phyloP scores from a whole-genome alignment of 2,329 filamentous ascomycete species.

The Aspergillus cejpii region DNA sequence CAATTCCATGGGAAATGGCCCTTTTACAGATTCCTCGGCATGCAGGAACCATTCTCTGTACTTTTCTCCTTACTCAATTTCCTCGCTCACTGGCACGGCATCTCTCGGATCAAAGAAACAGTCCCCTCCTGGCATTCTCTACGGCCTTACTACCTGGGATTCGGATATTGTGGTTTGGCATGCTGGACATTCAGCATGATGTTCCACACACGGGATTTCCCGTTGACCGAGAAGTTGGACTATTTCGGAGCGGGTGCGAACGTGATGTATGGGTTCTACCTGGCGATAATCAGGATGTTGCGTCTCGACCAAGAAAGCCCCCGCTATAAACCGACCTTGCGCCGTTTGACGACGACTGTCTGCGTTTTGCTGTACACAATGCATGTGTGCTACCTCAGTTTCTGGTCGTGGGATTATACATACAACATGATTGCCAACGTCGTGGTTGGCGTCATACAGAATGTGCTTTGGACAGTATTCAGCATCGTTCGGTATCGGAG shows the following conservation, averaged over 20 bases:
- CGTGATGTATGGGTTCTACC: slow-evolving; percentile 87
- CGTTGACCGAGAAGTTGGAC: slow-evolving; percentile 82
- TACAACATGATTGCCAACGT: slow-evolving; percentile 99
- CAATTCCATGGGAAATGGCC: slow-evolving; percentile 99
- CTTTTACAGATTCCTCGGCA: slow-evolving; percentile 79
- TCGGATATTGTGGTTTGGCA: slow-evolving; percentile 73
- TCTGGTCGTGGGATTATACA: slow-evolving; percentile 86
- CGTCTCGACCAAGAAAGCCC: slow-evolving; percentile 60
- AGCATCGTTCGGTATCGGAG: slow-evolving; percentile 66
- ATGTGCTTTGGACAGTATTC: slow-evolving; percentile 79
- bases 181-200: slow-evolving; percentile 85
- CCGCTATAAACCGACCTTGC: slow-evolving; percentile 47
- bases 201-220: slow-evolving; percentile 87
- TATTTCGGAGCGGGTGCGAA: slow-evolving; percentile 90
- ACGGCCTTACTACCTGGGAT: slow-evolving; percentile 69
- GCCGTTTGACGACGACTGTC: slow-evolving; percentile 67
- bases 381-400: slow-evolving; percentile 77
- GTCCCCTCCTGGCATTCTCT: slow-evolving; percentile 70
- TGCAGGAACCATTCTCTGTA: slow-evolving; percentile 92
- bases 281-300: slow-evolving; percentile 73
- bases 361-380: slow-evolving; percentile 65
- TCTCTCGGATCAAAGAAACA: slow-evolving; percentile 60
- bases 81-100: slow-evolving; percentile 72
- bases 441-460: slow-evolving; percentile 68
- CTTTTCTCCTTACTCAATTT: slow-evolving; percentile 91